Conservation (phyloP, 106 monocot species). For the Platanthera zijinensis region DNA sequence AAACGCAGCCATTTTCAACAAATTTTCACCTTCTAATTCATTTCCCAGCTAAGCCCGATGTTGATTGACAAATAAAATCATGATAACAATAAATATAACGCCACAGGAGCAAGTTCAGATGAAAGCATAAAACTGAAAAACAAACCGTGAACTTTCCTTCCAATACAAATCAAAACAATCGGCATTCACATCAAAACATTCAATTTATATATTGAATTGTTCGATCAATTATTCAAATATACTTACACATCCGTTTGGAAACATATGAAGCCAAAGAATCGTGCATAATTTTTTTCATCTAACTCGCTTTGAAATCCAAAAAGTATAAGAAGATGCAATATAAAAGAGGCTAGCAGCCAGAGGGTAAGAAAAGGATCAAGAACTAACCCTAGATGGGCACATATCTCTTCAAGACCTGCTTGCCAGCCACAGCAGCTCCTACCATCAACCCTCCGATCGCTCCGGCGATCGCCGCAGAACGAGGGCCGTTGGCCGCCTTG, state of each 20-base stretch:
- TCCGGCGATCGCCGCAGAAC: conserved; percentile 76
- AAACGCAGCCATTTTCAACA: neutral
- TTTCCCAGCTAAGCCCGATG: neutral
- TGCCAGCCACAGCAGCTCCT: conserved; percentile 56
- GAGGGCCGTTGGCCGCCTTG: conserved; percentile 57
- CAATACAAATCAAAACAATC: neutral
- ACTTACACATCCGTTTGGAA: neutral
- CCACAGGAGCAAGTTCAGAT: neutral
- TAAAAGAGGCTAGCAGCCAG: neutral
- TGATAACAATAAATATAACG: neutral
- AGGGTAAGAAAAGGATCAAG: neutral
- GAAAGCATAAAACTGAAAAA: neutral
- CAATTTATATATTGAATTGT: neutral
- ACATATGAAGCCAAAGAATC: neutral
- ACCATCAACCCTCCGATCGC: conserved; percentile 71
- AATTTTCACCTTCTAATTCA: neutral
- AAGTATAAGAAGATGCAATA: neutral
- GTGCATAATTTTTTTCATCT: neutral
- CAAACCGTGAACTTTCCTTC: neutral
- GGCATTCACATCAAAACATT: neutral
- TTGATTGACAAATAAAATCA: neutral
- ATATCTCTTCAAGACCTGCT: conserved; percentile 69
- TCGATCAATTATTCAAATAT: neutral
- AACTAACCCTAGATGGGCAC: conserved; percentile 39
- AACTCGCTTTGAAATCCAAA: neutral